Percentiles rank a stretch among this genome's conserved stretches.
Conservation (phyloP, 345 rosid genomes). For the Nephelium lappaceum region DNA sequence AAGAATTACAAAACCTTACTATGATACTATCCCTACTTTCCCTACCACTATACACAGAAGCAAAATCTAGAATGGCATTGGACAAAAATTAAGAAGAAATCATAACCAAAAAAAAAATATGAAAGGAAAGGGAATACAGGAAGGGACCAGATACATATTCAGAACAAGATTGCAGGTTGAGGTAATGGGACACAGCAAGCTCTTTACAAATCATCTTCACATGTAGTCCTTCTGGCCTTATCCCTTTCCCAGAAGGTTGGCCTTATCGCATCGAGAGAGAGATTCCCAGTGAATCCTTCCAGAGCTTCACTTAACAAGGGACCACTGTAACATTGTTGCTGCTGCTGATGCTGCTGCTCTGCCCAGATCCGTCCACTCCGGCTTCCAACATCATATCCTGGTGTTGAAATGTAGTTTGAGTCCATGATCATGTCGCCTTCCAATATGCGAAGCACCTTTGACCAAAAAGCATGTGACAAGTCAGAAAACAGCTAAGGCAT, state of each 20-base stretch:
- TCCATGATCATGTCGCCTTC: slow-evolving; percentile 93
- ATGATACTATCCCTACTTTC: slow-evolving; percentile 24
- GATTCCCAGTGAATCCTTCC: slow-evolving; percentile 67
- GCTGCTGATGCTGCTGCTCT: slow-evolving; percentile 53
- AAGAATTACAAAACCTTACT: slow-evolving; percentile 35
- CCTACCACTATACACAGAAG: slow-evolving; percentile 53
- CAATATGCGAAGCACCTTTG: slow-evolving; percentile 88
- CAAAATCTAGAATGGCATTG: slow-evolving; percentile 33
- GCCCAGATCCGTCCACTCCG: slow-evolving; percentile 78
- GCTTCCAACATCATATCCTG: slow-evolving; percentile 79
- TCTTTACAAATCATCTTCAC: slow-evolving; percentile 30
- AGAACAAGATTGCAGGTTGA: slow-evolving; percentile 7
- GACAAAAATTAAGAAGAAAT: slow-evolving; percentile 16
- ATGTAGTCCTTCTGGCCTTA: slow-evolving; percentile 40
- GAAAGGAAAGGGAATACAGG: background rate
- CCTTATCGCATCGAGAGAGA: slow-evolving; percentile 50
- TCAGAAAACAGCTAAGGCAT: background rate
- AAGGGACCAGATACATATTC: slow-evolving; percentile 9
- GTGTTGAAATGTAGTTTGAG: slow-evolving; percentile 62
- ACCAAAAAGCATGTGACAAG: slow-evolving; percentile 9
- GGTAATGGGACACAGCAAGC: background rate
- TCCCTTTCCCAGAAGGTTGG: slow-evolving; percentile 47
- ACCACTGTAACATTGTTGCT: slow-evolving; percentile 46
- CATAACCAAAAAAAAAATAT: background rate
- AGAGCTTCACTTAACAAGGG: slow-evolving; percentile 47